Evolutionary conservation across 2,329 filamentous ascomycete species (phyloP).

Genomic region (Colletotrichum lini): DNA sequence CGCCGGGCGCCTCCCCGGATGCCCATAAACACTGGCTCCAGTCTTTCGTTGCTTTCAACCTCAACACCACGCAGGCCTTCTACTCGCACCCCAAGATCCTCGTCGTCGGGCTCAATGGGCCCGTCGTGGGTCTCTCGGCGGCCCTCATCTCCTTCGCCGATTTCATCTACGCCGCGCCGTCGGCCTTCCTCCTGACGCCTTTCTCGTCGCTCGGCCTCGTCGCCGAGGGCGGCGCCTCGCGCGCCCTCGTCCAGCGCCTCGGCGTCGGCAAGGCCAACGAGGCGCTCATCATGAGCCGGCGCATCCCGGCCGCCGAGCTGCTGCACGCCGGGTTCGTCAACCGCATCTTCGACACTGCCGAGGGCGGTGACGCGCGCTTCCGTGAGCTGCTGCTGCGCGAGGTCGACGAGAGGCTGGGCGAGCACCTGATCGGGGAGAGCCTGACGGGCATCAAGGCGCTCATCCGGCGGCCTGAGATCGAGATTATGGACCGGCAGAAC

Average conservation of each 20-base stretch:
- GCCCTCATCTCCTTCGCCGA: constrained; percentile 87
- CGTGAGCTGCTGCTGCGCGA: constrained; percentile 79
- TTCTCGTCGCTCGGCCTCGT: constrained; percentile 93
- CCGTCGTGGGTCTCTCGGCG: constrained; percentile 88
- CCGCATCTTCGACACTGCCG: constrained; percentile 74
- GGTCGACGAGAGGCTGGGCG: constrained; percentile 84
- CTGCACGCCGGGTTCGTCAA: constrained; percentile 87
- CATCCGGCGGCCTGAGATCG: constrained; percentile 80
- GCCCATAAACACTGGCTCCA: constrained; percentile 72
- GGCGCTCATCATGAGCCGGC: constrained; percentile 90
- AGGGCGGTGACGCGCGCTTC: constrained; percentile 79
- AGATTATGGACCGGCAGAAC: constrained; percentile 82
- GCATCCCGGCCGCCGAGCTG: constrained; percentile 81
- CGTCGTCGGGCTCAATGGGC: constrained; percentile 91
- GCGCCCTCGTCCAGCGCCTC: constrained; percentile 83
- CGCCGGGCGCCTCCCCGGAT: constrained; percentile 54
- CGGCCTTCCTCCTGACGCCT: constrained; percentile 89
- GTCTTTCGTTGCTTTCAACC: constrained; percentile 85
- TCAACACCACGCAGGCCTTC: constrained; percentile 91
- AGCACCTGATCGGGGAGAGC: constrained; percentile 84
- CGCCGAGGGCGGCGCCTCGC: constrained; percentile 85
- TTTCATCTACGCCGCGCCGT: constrained; percentile 90
- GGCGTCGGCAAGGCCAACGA: constrained; percentile 90
- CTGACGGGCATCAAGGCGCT: constrained; percentile 88
- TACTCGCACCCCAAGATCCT: constrained; percentile 96